Base-by-base conservation (phyloP, 805 yeast genomes). In the Lachancea meyersii region DNA sequence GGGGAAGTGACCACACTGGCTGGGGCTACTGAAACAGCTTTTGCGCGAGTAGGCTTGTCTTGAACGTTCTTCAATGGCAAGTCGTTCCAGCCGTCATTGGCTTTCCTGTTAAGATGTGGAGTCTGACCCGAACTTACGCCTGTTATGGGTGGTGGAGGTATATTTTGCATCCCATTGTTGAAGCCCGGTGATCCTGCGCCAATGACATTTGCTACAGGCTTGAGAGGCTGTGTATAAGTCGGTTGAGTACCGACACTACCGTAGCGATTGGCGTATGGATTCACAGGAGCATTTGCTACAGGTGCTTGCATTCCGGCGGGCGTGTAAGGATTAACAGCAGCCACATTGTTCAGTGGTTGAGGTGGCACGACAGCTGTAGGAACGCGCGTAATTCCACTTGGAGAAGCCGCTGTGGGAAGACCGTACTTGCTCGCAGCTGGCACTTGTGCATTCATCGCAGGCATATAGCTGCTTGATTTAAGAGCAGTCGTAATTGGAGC, bases 61-160 rank as follows among this genome's bases (percentile, higher is more conserved):
- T 57, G 57, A 6, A 60, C 55, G 11, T 55, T 56, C 22, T 34
- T 38, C 22, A 62, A 37, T 32, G 67, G 60, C 43, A 63, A 45
- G 46, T 63, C 67, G 41, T 63, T 63, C 68, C 68, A 63, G 18
- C 68, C 68, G 36, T 61, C 60, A 37, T 62, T 63, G 13, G 68
- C 66, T 41, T 61, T 60, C 33, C 46, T 60, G 40, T 60, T 63
- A 27, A 63, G 48, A 26, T 58, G 61, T 24, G 68, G 68, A 2
- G 57, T 55, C 51, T 63, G 68, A 16, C 68, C 67, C 27, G 66
- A 61, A 14, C 40, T 19, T 5, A 57, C 40, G 60, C 37, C 37
- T 6, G 52, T 50, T 23, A 58, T 50, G 46, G 60, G 54, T 44
- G 70, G 69, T 34, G 70, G 67, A 17, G 35, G 27, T 17, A 31